Conservation (phyloP, 495 filamentous ascomycete genomes). For the Aspergillus avenaceus region DNA sequence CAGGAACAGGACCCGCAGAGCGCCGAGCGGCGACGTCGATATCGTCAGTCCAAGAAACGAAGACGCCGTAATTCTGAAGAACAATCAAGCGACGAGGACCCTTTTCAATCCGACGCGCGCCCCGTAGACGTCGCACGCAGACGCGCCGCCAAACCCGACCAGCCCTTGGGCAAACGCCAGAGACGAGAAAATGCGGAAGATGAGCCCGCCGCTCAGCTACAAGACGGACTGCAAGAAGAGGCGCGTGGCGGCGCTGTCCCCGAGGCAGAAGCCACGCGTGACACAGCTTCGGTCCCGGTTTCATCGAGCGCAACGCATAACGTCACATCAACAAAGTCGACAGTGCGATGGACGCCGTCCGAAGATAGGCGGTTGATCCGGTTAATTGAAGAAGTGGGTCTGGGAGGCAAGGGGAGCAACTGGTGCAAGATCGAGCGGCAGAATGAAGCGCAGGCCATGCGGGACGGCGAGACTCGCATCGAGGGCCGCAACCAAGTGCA, state of each 20-base stretch:
- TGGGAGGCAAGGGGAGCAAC: slow-evolving; percentile 7
- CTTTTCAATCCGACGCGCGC: slow-evolving; percentile 7
- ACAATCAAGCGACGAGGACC: slow-evolving; percentile 14
- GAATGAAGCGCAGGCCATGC: slow-evolving; percentile 19
- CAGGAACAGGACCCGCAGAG: slow-evolving; percentile 3
- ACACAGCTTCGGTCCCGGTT: neutral
- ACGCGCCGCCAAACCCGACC: slow-evolving; percentile 17
- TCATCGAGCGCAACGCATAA: neutral
- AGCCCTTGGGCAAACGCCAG: neutral
- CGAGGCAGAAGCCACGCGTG: neutral
- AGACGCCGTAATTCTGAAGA: neutral
- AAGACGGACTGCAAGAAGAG: neutral
- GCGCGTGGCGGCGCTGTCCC: neutral
- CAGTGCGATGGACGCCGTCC: slow-evolving; percentile 12
- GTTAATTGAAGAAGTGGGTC: slow-evolving; percentile 13
- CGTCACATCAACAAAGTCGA: neutral
- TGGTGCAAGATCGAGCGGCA: slow-evolving; percentile 28
- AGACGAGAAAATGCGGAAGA: neutral
- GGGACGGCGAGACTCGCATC: slow-evolving; percentile 20
- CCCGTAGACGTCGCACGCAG: slow-evolving; percentile 8
- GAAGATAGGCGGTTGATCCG: slow-evolving; percentile 29
- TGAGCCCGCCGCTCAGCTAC: neutral
- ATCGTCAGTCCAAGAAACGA: neutral
- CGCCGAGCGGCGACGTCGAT: neutral
- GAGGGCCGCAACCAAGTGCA: slow-evolving; percentile 72